Percentiles rank a stretch among this genome's conserved stretches.
Conservation (phyloP, 139 green algal genomes). For the Chlorella sorokiniana region DNA sequence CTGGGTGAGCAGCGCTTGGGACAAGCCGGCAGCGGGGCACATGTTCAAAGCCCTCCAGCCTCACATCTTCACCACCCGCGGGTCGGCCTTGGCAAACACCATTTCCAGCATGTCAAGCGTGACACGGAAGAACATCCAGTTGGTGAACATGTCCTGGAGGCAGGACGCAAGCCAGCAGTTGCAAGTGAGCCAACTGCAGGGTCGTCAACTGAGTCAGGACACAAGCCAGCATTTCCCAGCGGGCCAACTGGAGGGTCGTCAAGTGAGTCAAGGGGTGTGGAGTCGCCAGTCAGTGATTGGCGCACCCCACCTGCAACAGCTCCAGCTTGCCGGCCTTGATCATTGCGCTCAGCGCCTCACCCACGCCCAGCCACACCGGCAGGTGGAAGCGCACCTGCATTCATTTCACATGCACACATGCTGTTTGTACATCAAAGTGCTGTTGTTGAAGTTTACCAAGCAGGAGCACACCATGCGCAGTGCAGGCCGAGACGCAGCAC, state of each 20-base stretch:
- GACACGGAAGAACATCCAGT: constrained; percentile 98
- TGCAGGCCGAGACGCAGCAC: too few species aligned
- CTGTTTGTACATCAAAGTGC: background rate
- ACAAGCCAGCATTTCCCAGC: background rate
- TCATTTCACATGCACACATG: constrained; percentile 4
- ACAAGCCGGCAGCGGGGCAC: background rate
- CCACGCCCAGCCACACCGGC: constrained; percentile 97
- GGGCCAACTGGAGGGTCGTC: background rate
- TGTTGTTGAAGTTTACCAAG: background rate
- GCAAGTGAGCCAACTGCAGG: background rate
- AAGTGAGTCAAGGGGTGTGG: background rate
- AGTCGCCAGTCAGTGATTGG: too few species aligned
- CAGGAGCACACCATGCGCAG: too few species aligned
- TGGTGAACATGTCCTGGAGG: constrained; percentile 85
- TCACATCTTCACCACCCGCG: constrained; percentile 73
- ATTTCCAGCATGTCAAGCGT: constrained; percentile 99
- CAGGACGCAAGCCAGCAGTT: too few species aligned
- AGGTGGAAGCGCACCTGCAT: constrained; percentile 93
- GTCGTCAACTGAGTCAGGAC: background rate
- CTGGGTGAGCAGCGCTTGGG: too few species aligned
- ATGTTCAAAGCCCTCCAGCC: background rate
- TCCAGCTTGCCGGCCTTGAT: constrained; percentile 51
- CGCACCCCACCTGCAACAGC: constrained; percentile 32
- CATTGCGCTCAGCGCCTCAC: constrained; percentile 78
- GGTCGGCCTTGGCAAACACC: constrained; percentile 97